Evolutionary conservation across 306 rosid genomes (phyloP).

Genomic region (Rosa lucieae): DNA sequence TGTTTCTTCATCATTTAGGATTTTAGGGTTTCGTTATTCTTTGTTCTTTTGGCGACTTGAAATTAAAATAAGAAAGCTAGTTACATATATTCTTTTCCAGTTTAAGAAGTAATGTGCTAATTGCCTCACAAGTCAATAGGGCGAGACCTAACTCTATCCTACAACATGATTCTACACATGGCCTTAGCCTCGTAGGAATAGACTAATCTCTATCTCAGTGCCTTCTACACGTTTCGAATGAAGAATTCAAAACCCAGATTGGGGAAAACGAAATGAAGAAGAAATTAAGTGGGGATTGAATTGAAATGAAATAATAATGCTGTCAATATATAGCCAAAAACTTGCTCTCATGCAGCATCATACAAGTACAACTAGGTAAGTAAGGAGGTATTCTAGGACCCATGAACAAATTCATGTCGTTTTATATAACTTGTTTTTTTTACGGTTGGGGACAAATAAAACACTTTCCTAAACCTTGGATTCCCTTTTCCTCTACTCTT

Average conservation of each 20-base stretch:
- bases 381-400: neutral
- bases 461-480: neutral
- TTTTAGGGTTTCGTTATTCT: neutral
- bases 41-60: neutral
- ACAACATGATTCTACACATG: constrained; percentile 23
- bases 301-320: neutral
- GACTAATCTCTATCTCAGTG: neutral
- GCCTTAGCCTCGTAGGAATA: neutral
- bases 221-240: neutral
- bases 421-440: neutral
- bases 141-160: constrained; percentile 40
- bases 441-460: neutral
- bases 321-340: constrained; percentile 2
- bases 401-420: neutral
- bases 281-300: neutral
- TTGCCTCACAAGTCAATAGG: constrained; percentile 17
- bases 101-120: neutral
- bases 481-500: neutral
- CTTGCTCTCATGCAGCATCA: neutral
- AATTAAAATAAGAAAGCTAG: neutral
- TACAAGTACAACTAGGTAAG: neutral
- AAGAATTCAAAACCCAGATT: neutral
- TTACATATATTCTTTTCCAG: neutral
- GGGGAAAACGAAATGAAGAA: neutral
- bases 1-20: neutral